phyloP scores from a whole-genome alignment of 2,329 filamentous ascomycete genomes.

The Fusarium odoratissimum region DNA sequence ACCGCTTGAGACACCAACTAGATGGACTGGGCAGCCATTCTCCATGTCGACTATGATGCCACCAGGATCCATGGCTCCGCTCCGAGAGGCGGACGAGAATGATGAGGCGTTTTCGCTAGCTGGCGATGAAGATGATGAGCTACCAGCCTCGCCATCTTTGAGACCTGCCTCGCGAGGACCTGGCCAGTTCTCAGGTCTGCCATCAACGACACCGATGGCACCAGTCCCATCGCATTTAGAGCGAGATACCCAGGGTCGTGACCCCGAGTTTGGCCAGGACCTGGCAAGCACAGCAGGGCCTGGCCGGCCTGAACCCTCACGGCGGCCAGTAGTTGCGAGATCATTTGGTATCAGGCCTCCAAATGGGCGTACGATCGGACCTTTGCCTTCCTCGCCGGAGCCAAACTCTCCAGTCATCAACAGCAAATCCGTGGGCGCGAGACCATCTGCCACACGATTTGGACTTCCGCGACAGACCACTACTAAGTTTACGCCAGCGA shows the following conservation, averaged over 20 bases:
- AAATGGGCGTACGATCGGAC: slow-evolving; percentile 14
- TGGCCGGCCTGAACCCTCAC: neutral
- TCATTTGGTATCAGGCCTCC: slow-evolving; percentile 19
- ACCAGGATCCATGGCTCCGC: slow-evolving; percentile 46
- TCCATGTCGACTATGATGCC: slow-evolving; percentile 50
- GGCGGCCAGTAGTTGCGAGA: slow-evolving; percentile 17
- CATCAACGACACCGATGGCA: slow-evolving; percentile 57
- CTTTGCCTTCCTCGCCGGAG: slow-evolving; percentile 23
- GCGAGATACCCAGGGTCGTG: slow-evolving; percentile 46
- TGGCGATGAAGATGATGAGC: slow-evolving; percentile 43
- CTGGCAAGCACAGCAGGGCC: slow-evolving; percentile 1
- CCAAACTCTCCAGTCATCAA: neutral
- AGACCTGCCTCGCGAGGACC: slow-evolving; percentile 34
- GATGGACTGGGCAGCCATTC: slow-evolving; percentile 57
- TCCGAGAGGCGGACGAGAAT: slow-evolving; percentile 49
- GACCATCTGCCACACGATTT: slow-evolving; percentile 26
- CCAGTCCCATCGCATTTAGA: slow-evolving; percentile 59
- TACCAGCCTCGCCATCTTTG: slow-evolving; percentile 37
- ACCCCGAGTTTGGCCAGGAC: slow-evolving; percentile 9
- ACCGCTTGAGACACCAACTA: slow-evolving; percentile 58
- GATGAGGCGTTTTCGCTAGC: slow-evolving; percentile 37
- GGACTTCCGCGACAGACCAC: slow-evolving; percentile 17
- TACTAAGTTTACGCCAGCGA: slow-evolving; percentile 16
- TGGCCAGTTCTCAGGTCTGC: slow-evolving; percentile 40
- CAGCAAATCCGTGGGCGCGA: slow-evolving; percentile 39